Evolutionary conservation across 2,329 filamentous ascomycete genomes (phyloP).

Genomic region (Akanthomyces lecanii): DNA sequence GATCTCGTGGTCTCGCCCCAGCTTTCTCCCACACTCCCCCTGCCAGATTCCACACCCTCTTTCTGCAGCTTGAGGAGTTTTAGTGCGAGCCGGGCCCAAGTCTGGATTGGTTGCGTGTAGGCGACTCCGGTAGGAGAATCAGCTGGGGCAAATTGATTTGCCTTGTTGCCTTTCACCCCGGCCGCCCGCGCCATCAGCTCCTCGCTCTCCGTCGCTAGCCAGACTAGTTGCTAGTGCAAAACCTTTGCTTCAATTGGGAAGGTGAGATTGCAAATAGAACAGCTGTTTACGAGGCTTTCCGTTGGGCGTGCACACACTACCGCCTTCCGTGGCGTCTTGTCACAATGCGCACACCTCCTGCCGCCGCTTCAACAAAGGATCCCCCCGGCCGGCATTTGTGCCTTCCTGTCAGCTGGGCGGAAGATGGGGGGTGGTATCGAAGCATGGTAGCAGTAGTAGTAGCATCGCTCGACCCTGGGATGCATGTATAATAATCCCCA

Average conservation of each 20-base stretch:
- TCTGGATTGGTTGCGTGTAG: not conserved
- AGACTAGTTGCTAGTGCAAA: not conserved
- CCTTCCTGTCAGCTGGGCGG: not conserved
- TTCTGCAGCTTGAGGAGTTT: not conserved
- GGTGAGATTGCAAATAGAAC: slow-evolving; percentile 1
- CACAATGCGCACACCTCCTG: not conserved
- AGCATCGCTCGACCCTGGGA: not conserved
- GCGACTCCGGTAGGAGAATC: slow-evolving; percentile 1
- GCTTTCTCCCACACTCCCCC: not conserved
- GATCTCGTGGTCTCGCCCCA: not conserved
- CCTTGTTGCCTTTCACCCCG: not conserved
- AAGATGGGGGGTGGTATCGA: slow-evolving; percentile 1
- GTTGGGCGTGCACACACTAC: not conserved
- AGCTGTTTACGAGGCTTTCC: not conserved
- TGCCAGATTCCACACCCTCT: not conserved
- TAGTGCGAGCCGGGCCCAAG: not conserved
- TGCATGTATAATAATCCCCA: not conserved
- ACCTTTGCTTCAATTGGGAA: not conserved
- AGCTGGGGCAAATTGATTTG: slow-evolving; percentile 2
- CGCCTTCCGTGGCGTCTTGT: not conserved
- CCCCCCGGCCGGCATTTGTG: slow-evolving; percentile 5
- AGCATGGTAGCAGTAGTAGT: not conserved
- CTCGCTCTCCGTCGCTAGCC: not conserved
- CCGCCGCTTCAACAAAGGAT: not conserved
- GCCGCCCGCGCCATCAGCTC: not conserved